Evolutionary conservation across 192 early-diverging fungal genomes (phyloP).

Genomic region (Powellomyces hirtus): DNA sequence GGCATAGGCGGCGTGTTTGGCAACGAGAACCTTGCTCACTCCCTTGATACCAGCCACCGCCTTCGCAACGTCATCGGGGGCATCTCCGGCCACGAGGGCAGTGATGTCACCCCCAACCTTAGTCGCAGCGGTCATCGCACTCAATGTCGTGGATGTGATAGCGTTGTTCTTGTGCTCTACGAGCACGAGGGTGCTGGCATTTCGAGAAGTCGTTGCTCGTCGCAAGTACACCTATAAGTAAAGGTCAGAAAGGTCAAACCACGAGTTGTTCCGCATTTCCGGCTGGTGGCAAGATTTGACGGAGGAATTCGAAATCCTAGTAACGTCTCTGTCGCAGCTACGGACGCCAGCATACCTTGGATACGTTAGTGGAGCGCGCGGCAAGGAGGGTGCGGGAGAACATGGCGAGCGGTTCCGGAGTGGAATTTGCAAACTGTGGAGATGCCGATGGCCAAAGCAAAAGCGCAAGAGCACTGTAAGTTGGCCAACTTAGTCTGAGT

Average conservation of each 20-base stretch:
- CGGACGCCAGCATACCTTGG: not conserved
- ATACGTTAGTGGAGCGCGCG: not conserved
- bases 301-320: no score
- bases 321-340: not conserved
- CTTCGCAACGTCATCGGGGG: constrained; percentile 56
- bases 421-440: no score
- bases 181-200: constrained; percentile 67
- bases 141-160: constrained; percentile 71
- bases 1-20: constrained; percentile 74
- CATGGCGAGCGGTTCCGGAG: not conserved
- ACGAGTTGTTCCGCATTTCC: no score
- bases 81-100: constrained; percentile 78
- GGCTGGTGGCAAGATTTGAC: no score
- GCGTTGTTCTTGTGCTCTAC: constrained; percentile 84
- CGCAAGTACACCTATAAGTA: not conserved
- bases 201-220: not conserved
- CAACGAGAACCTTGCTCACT: constrained; percentile 80
- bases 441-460: no score
- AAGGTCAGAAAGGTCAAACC: no score
- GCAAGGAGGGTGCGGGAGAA: not conserved
- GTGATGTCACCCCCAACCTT: constrained; percentile 79
- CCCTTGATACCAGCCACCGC: constrained; percentile 63
- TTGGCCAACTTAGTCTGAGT: no score
- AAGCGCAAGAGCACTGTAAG: no score
- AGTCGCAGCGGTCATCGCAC: constrained; percentile 83